phyloP scores from a whole-genome alignment of 306 rosid genomes.

The Sesbania bispinosa region DNA sequence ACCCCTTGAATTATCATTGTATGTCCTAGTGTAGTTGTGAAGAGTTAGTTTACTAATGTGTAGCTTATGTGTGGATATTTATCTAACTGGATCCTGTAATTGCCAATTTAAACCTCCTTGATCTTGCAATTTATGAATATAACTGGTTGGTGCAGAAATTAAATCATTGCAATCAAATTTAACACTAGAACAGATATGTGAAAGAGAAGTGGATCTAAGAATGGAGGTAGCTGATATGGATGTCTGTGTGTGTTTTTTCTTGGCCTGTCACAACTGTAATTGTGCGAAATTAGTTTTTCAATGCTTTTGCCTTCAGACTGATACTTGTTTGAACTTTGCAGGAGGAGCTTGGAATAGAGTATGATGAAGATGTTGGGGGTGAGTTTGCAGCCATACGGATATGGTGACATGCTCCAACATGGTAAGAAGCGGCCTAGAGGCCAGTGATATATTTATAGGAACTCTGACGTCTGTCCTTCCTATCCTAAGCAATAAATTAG shows the following conservation, averaged over 20 bases:
- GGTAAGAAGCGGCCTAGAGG: slow-evolving; percentile 62
- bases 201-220: slow-evolving; percentile 59
- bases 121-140: slow-evolving; percentile 9
- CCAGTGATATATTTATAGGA: slow-evolving; percentile 33
- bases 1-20: slow-evolving; percentile 92
- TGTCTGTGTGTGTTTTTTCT: slow-evolving; percentile 16
- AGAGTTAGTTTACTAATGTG: background rate
- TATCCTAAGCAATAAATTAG: background rate
- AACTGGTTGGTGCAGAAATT: slow-evolving; percentile 62
- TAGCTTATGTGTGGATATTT: background rate
- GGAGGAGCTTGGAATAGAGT: slow-evolving; percentile 92
- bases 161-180: slow-evolving; percentile 70
- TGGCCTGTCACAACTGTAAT: background rate
- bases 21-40: slow-evolving; percentile 18
- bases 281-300: background rate
- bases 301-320: slow-evolving; percentile 8
- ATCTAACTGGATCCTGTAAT: slow-evolving; percentile 9
- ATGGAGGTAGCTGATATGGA: slow-evolving; percentile 54
- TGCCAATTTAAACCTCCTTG: slow-evolving; percentile 15
- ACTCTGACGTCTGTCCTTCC: slow-evolving; percentile 20
- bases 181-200: slow-evolving; percentile 73
- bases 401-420: slow-evolving; percentile 55
- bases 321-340: slow-evolving; percentile 27
- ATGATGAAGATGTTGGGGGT: slow-evolving; percentile 78
- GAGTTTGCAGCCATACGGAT: slow-evolving; percentile 63